Conservation (phyloP, 1,284 basidiomycete genomes). For the Cryptococcus amylolentus region DNA sequence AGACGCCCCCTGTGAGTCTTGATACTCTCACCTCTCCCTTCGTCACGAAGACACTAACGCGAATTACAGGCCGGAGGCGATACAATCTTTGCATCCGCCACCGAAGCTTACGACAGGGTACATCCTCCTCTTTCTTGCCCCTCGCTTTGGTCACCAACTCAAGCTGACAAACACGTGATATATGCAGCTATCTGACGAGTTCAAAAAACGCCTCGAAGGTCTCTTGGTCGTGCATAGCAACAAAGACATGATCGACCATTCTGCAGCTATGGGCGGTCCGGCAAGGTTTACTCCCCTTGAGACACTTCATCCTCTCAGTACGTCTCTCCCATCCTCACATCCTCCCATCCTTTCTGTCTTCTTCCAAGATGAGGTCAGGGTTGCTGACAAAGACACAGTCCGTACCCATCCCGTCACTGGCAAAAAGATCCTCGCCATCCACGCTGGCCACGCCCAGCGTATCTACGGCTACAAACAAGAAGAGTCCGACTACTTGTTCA, state of each 20-base stretch:
- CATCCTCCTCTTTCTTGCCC: neutral
- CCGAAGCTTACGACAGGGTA: slow-evolving; percentile 58
- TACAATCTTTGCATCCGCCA: slow-evolving; percentile 61
- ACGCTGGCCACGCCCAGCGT: slow-evolving; percentile 56
- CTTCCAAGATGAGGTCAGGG: neutral
- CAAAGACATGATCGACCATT: slow-evolving; percentile 12
- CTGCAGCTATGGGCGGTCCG: slow-evolving; percentile 6
- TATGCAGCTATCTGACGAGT: slow-evolving; percentile 56
- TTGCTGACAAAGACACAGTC: slow-evolving; percentile 35
- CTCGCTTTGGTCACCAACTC: neutral
- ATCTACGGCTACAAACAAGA: slow-evolving; percentile 64
- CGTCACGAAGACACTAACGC: too few species aligned
- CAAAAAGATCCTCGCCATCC: slow-evolving; percentile 64
- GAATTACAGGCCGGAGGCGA: slow-evolving; percentile 53
- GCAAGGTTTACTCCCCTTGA: slow-evolving; percentile 6
- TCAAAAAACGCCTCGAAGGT: slow-evolving; percentile 60
- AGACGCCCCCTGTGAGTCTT: slow-evolving; percentile 8
- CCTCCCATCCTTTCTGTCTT: neutral
- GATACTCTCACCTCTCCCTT: neutral
- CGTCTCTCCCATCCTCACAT: neutral
- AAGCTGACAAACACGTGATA: neutral
- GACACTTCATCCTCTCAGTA: slow-evolving; percentile 10
- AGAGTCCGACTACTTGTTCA: slow-evolving; percentile 61
- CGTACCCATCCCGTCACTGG: slow-evolving; percentile 64
- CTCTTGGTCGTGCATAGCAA: slow-evolving; percentile 58